Evolutionary conservation across 352 stramenopile genomes (phyloP), one percentile per base, ranked within the genome.

Genomic region (Phytophthora hibernalis): DNA sequence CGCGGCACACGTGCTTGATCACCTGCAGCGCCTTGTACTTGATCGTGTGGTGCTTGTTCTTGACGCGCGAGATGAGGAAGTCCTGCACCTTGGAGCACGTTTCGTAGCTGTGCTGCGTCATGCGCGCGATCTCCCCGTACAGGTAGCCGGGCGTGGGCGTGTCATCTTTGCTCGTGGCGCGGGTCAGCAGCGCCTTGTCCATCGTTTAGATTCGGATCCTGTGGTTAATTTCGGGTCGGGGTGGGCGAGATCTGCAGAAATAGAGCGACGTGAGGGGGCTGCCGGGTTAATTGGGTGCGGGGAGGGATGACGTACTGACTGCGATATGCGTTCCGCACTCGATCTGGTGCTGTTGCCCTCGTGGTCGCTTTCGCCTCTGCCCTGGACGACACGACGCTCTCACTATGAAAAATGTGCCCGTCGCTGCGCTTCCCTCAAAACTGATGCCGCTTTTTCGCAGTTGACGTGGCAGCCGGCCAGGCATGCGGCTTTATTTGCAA

Each of bases 61-160:
- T 90, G 50, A 98, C 85, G 58, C 95, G 90, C 33, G 80, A 84
- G 47, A 97, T 91, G 44, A 99, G 82, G 70, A 94, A 98, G 26
- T 95, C 87, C 65, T 87, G 83, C 54, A 97, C 87, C 59, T 97
- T 96, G 45, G 79, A 72, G 79, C 83, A 96, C 63, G 85, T 97
- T 60, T 97, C 89, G 74, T 93, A 96, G 63, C 84, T 95, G 61
- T 96, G 89, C 70, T 96, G 84, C 61, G 91, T 97, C 91, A 97
- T 98, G 76, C 87, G 87, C 56, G 91, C 89, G 71, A 99, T 98
- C 82, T 99, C 96, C 42, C 95, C 87, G 76, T 98, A 99, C 69
- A 99, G 85, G 75, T 99, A 99, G 24, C 96, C 96, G 11, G 95
- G 96, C 40, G 96, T 99, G 11, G 96, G 96, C 61, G 91, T 87